phyloP scores from a whole-genome alignment of 2,329 filamentous ascomycete species.

The Colletotrichum tamarilloi region DNA sequence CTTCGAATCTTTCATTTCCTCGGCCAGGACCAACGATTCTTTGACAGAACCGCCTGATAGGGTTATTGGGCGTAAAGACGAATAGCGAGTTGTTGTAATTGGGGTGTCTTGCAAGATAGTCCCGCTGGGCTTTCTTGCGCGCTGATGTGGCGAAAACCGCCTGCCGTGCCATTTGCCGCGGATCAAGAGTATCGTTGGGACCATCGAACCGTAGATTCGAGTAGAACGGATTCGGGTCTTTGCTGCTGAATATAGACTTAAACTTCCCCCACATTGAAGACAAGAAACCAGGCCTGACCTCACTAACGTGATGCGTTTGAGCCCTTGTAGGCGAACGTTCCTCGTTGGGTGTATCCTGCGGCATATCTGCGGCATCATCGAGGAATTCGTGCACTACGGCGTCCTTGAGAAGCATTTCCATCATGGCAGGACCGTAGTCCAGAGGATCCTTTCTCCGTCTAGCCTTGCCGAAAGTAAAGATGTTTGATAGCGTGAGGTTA shows the following conservation, averaged over 20 bases:
- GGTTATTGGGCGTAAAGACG: slow-evolving; percentile 83
- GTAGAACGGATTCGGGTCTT: slow-evolving; percentile 96
- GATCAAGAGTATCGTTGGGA: slow-evolving; percentile 82
- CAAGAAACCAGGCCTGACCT: slow-evolving; percentile 67
- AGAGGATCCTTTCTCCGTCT: slow-evolving; percentile 80
- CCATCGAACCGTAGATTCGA: slow-evolving; percentile 77
- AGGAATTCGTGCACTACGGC: slow-evolving; percentile 95
- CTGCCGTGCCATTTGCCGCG: slow-evolving; percentile 88
- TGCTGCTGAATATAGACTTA: slow-evolving; percentile 65
- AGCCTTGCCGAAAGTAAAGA: slow-evolving; percentile 72
- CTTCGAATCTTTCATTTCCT: slow-evolving; percentile 87
- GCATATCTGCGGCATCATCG: slow-evolving; percentile 72
- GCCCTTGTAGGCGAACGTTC: slow-evolving; percentile 45
- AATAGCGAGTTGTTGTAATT: slow-evolving; percentile 94
- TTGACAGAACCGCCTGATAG: slow-evolving; percentile 85
- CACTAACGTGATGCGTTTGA: slow-evolving; percentile 49
- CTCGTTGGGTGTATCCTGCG: slow-evolving; percentile 50
- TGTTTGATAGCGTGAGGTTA: slow-evolving; percentile 81
- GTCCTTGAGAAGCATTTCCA: slow-evolving; percentile 97
- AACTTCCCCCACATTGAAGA: slow-evolving; percentile 72
- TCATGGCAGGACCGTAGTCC: slow-evolving; percentile 89
- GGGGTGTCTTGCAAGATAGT: slow-evolving; percentile 88
- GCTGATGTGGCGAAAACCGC: slow-evolving; percentile 86
- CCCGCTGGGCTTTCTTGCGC: slow-evolving; percentile 87
- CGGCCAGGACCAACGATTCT: slow-evolving; percentile 90